phyloP scores from a whole-genome alignment of 768 basidiomycete genomes.

The Leccinum uliginosum region DNA sequence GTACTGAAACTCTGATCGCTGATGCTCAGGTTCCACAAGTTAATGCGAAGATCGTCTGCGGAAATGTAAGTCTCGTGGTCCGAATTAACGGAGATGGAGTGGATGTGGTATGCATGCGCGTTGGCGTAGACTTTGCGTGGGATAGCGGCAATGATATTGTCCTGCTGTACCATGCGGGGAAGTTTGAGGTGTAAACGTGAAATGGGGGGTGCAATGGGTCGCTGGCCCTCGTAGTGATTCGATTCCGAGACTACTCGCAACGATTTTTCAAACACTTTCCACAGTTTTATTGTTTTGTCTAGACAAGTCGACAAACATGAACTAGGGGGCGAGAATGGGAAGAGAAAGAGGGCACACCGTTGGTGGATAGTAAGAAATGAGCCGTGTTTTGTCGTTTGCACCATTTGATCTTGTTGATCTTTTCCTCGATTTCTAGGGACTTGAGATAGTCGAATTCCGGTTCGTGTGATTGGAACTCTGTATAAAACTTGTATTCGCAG shows the following conservation, averaged over 20 bases:
- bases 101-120: slow-evolving; percentile 99
- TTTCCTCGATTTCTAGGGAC: slow-evolving; percentile 99
- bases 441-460: slow-evolving; percentile 99
- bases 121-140: slow-evolving; percentile 99
- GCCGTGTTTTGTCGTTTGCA: slow-evolving; percentile 97
- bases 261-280: slow-evolving; percentile 99
- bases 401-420: slow-evolving; percentile 99
- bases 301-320: slow-evolving; percentile 6
- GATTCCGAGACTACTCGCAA: slow-evolving; percentile 95
- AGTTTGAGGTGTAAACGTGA: slow-evolving; percentile 64
- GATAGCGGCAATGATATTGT: slow-evolving; percentile 97
- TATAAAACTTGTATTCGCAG: slow-evolving; percentile 99
- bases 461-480: slow-evolving; percentile 99
- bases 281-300: slow-evolving; percentile 99
- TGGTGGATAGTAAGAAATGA: slow-evolving; percentile 95
- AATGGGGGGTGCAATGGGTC: slow-evolving; percentile 60
- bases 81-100: slow-evolving; percentile 98
- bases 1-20: slow-evolving; percentile 98
- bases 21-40: slow-evolving; percentile 98
- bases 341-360: slow-evolving; percentile 53
- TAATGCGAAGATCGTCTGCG: slow-evolving; percentile 96
- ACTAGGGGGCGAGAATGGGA: neutral
- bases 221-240: slow-evolving; percentile 83
- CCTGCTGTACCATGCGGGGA: slow-evolving; percentile 89
- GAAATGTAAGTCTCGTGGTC: slow-evolving; percentile 99